Evolutionary conservation across 2,329 filamentous ascomycete genomes (phyloP), one percentile per base, ranked within the genome.

Genomic region (Beauveria sp.): DNA sequence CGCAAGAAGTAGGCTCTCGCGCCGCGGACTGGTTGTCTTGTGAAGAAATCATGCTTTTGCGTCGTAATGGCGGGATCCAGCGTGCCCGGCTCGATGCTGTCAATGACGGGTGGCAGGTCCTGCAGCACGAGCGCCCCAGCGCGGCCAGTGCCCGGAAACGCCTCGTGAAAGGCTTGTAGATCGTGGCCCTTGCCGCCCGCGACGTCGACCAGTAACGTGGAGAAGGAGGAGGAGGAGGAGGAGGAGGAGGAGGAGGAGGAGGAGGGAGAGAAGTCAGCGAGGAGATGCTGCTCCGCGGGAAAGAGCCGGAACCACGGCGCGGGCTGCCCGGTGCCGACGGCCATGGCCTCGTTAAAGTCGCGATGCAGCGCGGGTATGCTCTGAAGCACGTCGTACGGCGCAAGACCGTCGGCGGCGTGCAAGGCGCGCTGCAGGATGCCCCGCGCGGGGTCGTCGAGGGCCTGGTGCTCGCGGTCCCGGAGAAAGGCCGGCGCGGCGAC

Each of bases 41-140:
- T 68, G 55, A 71, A 71, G 54, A 68, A 76, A 57, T 77, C 73
- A 43, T 77, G 72, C 1, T 66, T 57, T 68, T 72, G 72, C 2
- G 26, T 58, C 50, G 72, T 67, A 6, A 72, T 67, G 8, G 51
- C 58, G 0, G 67, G 59, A 9, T 65, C 55, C 20, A 73, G 42
- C 24, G 24, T n/a, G 16, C 16, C 53, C 0, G 67, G 40, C 7
- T 65, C 58, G 12, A 72, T 67, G 45, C 40, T 53, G 16, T 62
- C 63, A 24, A 66, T 65, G 3, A 70, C 68, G 0, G 64, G 26
- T 0, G 64, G 65, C 3, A 69, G 49, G 53, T 73, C 71, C 54
- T 73, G 69, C 2, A 72, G 64, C n/a, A 72, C 54, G 1, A 72
- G 63, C 30, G 49, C 12, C 12, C 34, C 34, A 38, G 34, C 0